These are phyloP conservation scores for Aspergillus sclerotialis DNA, from an alignment of 2,329 filamentous ascomycete genomes.

Conservation along the genomic window DNA sequence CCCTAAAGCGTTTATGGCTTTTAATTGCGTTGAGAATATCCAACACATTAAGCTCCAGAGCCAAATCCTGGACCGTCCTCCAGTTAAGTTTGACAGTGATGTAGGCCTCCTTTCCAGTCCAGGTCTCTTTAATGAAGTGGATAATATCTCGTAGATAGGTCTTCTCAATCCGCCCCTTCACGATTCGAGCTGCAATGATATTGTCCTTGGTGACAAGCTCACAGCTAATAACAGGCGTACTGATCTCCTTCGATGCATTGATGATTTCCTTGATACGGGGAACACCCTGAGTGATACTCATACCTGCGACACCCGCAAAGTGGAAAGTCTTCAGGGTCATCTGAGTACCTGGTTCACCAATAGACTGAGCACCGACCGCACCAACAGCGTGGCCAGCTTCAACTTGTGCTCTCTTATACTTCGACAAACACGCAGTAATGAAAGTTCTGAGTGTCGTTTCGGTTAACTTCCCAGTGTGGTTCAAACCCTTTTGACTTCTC, in stretches of 20 bases:
- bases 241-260: constrained; percentile 91
- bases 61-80: constrained; percentile 69
- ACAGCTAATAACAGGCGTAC: constrained; percentile 87
- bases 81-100: constrained; percentile 77
- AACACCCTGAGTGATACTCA: constrained; percentile 99
- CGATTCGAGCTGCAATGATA: constrained; percentile 75
- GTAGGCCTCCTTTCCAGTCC: constrained; percentile 68
- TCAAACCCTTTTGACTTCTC: constrained; percentile 35
- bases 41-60: constrained; percentile 66
- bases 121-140: constrained; percentile 77
- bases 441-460: constrained; percentile 66
- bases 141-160: constrained; percentile 80
- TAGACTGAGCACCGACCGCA: constrained; percentile 93
- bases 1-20: constrained; percentile 69
- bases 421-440: constrained; percentile 73
- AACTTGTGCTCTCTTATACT: constrained; percentile 84
- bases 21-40: constrained; percentile 74
- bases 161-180: constrained; percentile 92
- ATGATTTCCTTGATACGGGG: constrained; percentile 99
- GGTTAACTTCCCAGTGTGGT: constrained; percentile 80
- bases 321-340: constrained; percentile 99
- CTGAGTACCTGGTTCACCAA: constrained; percentile 95
- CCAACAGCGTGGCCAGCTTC: constrained; percentile 95
- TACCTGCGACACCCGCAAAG: constrained; percentile 98
- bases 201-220: constrained; percentile 68